A percentile compares a stretch with the other conserved stretches of the same genome.
phyloP scores from a whole-genome alignment of 345 rosid species.

The Brassica juncea region DNA sequence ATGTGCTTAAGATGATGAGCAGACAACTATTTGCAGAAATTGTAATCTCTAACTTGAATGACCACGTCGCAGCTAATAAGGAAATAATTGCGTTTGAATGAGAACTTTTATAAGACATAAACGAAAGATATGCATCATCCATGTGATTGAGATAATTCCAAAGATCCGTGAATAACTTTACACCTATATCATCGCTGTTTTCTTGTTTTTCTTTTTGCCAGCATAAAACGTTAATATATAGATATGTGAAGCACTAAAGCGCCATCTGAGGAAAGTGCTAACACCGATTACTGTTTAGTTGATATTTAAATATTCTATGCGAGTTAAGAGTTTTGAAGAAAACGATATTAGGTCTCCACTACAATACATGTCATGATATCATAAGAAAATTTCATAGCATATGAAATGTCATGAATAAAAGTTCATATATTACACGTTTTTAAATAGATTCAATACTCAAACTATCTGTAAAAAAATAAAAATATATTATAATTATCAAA shows the following conservation, averaged over 20 bases:
- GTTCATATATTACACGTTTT: neutral
- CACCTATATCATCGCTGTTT: neutral
- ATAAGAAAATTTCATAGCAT: neutral
- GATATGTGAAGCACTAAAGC: neutral
- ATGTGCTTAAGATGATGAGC: neutral
- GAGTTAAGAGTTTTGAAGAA: neutral
- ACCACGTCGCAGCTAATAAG: neutral
- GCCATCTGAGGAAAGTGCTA: neutral
- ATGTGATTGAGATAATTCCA: constrained; percentile 20
- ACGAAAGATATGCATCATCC: neutral
- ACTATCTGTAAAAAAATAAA: neutral
- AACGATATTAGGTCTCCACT: neutral
- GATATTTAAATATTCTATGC: neutral
- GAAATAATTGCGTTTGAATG: neutral
- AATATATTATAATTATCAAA: neutral
- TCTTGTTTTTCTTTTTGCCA: neutral
- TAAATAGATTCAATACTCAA: neutral
- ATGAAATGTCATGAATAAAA: neutral
- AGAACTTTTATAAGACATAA: neutral
- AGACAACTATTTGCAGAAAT: neutral
- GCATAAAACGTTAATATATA: neutral
- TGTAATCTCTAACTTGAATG: neutral
- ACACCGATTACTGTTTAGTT: neutral
- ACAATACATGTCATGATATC: neutral
- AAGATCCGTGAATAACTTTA: constrained; percentile 19